Conservation (phyloP, 805 yeast species). For the Metschnikowia noctiluminum region DNA sequence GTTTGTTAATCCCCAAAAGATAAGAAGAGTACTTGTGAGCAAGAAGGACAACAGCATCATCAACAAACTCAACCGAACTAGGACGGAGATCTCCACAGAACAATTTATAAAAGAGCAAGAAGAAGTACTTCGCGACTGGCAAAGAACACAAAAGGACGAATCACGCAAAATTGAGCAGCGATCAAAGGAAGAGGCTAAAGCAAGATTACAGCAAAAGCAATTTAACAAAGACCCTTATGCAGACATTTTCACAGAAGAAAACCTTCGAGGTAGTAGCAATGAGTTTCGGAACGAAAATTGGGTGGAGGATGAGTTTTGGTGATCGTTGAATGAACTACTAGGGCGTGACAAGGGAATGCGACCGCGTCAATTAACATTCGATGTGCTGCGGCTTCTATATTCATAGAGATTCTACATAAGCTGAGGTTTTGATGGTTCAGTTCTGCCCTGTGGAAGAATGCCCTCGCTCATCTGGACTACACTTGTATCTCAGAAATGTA, state of each 20-base stretch:
- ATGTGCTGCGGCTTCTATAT: too few relatives aligned
- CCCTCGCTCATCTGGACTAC: neutral
- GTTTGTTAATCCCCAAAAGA: conserved; percentile 55
- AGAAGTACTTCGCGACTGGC: conserved; percentile 28
- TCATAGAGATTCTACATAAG: too few relatives aligned
- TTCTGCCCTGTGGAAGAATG: neutral
- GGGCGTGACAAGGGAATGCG: neutral
- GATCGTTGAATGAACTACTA: neutral
- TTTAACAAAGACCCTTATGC: conserved; percentile 33
- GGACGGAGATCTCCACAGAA: conserved; percentile 51
- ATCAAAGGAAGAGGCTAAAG: conserved; percentile 33
- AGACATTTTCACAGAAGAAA: conserved; percentile 48
- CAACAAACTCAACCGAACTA: conserved; percentile 63
- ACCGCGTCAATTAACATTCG: neutral
- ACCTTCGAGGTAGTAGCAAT: conserved; percentile 41
- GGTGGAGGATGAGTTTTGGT: conserved; percentile 51
- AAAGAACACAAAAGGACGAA: conserved; percentile 38
- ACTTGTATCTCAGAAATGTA: neutral
- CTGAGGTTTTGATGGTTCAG: too few relatives aligned
- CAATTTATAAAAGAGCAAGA: conserved; percentile 34
- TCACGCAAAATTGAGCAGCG: conserved; percentile 28
- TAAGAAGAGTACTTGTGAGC: conserved; percentile 51
- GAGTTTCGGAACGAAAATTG: conserved; percentile 49
- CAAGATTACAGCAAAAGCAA: conserved; percentile 38
- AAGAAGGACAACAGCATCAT: conserved; percentile 56